Evolutionary conservation across 1,139 yeast species (phyloP).

Genomic region (Taphrina confusa): DNA sequence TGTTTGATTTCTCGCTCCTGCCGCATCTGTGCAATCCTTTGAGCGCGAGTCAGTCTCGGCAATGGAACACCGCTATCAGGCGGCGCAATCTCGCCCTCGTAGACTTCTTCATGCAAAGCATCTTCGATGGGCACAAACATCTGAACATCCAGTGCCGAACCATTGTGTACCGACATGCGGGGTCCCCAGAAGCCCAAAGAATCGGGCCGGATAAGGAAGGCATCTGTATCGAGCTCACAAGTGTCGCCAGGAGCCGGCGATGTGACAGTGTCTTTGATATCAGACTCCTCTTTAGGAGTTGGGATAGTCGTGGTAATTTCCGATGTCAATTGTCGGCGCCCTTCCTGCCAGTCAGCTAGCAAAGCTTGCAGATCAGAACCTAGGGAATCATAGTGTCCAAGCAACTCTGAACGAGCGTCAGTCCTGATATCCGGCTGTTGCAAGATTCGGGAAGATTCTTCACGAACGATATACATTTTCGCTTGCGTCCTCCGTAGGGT

Average conservation of each 20-base stretch:
- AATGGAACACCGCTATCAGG: not conserved
- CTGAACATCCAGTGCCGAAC: not conserved
- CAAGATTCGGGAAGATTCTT: conserved; percentile 40
- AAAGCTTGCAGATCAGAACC: conserved; percentile 45
- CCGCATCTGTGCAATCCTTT: conserved; percentile 28
- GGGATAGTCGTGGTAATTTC: not conserved
- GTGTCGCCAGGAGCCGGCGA: not conserved
- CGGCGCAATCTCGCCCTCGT: conserved; percentile 1
- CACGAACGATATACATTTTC: conserved; percentile 46
- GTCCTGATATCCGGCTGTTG: conserved; percentile 40
- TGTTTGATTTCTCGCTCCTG: conserved; percentile 25
- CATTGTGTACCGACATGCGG: conserved; percentile 9
- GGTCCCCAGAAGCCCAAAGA: conserved; percentile 33
- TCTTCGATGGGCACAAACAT: not conserved
- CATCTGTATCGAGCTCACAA: not conserved
- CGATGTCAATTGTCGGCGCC: conserved; percentile 38
- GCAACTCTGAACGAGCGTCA: conserved; percentile 32
- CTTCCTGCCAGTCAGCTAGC: conserved; percentile 45
- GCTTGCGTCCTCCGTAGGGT: conserved; percentile 47
- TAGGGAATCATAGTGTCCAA: conserved; percentile 43
- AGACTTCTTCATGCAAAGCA: conserved; percentile 3
- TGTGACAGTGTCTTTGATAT: not conserved
- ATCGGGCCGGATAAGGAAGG: conserved; percentile 12
- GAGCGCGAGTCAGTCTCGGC: conserved; percentile 6
- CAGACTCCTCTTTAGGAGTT: not conserved